Conservation (phyloP, 2,329 filamentous ascomycete species). For the Myriangium duriaei region DNA sequence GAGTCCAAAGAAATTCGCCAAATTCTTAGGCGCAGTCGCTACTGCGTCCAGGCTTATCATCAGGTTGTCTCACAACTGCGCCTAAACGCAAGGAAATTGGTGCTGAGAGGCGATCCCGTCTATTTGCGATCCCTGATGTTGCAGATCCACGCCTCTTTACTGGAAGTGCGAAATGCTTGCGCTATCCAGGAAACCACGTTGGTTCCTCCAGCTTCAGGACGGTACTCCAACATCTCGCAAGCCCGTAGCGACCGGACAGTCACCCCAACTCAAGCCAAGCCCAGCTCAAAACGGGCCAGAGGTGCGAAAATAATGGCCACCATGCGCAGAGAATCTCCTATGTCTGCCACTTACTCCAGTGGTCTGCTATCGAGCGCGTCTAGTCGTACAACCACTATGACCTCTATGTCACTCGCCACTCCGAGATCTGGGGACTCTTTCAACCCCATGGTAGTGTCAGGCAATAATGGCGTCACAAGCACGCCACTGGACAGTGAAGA, state of each 20-base stretch:
- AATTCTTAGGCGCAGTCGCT: slow-evolving; percentile 29
- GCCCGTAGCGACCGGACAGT: slow-evolving; percentile 23
- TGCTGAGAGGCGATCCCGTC: slow-evolving; percentile 42
- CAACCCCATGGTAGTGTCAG: slow-evolving; percentile 24
- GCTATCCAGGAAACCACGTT: slow-evolving; percentile 33
- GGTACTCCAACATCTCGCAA: slow-evolving; percentile 13
- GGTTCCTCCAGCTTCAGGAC: neutral
- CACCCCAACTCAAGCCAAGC: slow-evolving; percentile 36
- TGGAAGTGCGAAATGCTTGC: slow-evolving; percentile 49
- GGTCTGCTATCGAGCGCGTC: slow-evolving; percentile 25
- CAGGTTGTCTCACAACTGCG: slow-evolving; percentile 38
- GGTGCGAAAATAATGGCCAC: slow-evolving; percentile 41
- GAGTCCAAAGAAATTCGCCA: slow-evolving; percentile 31
- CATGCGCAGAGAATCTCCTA: slow-evolving; percentile 16
- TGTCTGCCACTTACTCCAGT: neutral
- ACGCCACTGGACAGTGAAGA: slow-evolving; percentile 49
- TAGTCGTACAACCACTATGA: slow-evolving; percentile 42
- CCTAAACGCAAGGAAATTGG: slow-evolving; percentile 37
- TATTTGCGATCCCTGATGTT: slow-evolving; percentile 48
- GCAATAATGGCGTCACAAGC: slow-evolving; percentile 34
- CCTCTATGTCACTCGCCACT: slow-evolving; percentile 42
- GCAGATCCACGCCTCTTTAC: slow-evolving; percentile 44
- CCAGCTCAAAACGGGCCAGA: slow-evolving; percentile 32
- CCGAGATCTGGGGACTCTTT: slow-evolving; percentile 78
- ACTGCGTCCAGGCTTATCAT: slow-evolving; percentile 39